phyloP scores from a whole-genome alignment of 2,329 filamentous ascomycete species.

The Beauveria scarabaeidicola region DNA sequence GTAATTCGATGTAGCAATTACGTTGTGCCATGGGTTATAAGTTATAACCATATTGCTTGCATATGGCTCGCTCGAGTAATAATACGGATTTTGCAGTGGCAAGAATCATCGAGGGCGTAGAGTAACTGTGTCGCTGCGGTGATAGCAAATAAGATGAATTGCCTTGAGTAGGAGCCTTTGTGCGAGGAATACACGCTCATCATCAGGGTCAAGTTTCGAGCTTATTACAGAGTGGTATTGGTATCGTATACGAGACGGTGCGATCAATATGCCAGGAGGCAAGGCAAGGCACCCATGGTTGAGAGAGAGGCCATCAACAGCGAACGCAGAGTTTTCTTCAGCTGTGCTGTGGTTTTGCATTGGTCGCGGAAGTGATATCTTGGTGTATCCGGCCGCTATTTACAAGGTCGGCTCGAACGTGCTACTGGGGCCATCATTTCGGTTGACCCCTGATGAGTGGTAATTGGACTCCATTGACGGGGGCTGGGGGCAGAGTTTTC shows the following conservation, averaged over 20 bases:
- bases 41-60: neutral
- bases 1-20: neutral
- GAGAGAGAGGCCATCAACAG: neutral
- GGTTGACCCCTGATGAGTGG: slow-evolving; percentile 6
- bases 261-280: neutral
- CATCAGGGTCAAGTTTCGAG: slow-evolving; percentile 1
- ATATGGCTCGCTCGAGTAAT: neutral
- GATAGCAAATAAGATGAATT: neutral
- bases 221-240: neutral
- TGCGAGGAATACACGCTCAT: neutral
- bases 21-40: neutral
- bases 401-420: slow-evolving; percentile 5
- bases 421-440: slow-evolving; percentile 8
- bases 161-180: neutral
- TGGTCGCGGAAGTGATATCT: neutral
- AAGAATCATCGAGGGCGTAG: neutral
- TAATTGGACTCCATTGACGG: slow-evolving; percentile 9
- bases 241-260: neutral
- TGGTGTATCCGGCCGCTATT: neutral
- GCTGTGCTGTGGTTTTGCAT: neutral
- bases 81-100: neutral
- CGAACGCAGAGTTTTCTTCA: slow-evolving; percentile 5
- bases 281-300: neutral
- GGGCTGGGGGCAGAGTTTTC: slow-evolving; percentile 10
- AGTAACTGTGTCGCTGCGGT: neutral